Evolutionary conservation across 2,329 filamentous ascomycete species (phyloP).

Genomic region (Alternaria sp.): DNA sequence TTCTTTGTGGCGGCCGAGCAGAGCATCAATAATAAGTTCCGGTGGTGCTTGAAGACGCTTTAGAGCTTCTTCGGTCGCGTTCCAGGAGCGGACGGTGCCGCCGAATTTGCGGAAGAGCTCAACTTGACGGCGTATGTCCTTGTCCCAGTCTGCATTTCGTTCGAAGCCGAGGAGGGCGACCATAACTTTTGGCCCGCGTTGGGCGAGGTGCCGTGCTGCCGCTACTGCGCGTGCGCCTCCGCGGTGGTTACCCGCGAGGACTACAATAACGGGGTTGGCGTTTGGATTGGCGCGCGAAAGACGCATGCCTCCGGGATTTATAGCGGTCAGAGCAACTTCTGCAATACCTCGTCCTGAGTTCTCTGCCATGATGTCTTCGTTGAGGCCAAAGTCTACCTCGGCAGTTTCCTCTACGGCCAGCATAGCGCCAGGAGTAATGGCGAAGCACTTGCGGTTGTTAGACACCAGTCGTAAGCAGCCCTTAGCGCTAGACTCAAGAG

Average conservation of each 20-base stretch:
- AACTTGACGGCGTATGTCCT: constrained; percentile 80
- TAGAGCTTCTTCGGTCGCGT: constrained; percentile 60
- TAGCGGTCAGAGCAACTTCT: constrained; percentile 75
- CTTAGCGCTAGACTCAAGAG: constrained; percentile 35
- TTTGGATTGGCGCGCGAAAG: constrained; percentile 55
- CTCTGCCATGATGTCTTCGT: constrained; percentile 89
- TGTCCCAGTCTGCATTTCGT: constrained; percentile 78
- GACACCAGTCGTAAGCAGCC: constrained; percentile 59
- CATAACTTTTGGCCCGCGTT: constrained; percentile 80
- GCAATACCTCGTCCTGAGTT: constrained; percentile 89
- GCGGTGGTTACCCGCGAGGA: constrained; percentile 95
- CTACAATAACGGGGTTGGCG: constrained; percentile 66
- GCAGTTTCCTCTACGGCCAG: constrained; percentile 91
- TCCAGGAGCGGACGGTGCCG: constrained; percentile 71
- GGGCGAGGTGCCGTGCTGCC: constrained; percentile 84
- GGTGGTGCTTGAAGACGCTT: constrained; percentile 68
- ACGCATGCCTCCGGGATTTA: constrained; percentile 66
- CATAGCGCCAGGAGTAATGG: constrained; percentile 77
- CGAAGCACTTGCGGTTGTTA: constrained; percentile 62
- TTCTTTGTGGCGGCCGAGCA: constrained; percentile 83
- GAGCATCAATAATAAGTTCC: constrained; percentile 84
- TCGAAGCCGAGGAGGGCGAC: constrained; percentile 86
- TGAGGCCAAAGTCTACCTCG: constrained; percentile 82
- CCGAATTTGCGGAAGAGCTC: constrained; percentile 84
- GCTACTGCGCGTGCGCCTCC: constrained; percentile 84